phyloP scores from a whole-genome alignment of 495 filamentous ascomycete species.

The Penicillium fimorum region DNA sequence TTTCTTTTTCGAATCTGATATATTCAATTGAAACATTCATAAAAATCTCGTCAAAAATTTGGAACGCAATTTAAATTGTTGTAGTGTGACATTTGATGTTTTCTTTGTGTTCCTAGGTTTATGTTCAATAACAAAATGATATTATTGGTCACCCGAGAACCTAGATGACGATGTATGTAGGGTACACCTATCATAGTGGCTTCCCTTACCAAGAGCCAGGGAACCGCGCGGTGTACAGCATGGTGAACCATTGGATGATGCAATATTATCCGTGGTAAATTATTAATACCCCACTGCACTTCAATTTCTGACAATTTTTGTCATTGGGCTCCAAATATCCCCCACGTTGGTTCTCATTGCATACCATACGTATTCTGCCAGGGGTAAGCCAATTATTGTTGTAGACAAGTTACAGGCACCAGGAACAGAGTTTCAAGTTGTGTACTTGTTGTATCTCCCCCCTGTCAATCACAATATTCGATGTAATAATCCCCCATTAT shows the following conservation, averaged over 20 bases:
- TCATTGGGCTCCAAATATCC: not conserved
- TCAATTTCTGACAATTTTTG: not conserved
- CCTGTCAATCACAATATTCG: not conserved
- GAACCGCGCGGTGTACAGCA: not conserved
- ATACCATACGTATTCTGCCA: not conserved
- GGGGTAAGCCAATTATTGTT: constrained; percentile 4
- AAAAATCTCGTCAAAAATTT: not conserved
- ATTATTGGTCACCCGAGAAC: not conserved
- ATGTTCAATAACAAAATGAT: not conserved
- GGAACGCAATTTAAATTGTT: not conserved
- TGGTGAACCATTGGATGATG: not conserved
- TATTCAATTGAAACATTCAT: not conserved
- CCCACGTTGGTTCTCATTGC: constrained; percentile 1
- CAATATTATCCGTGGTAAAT: not conserved
- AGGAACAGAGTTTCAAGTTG: not conserved
- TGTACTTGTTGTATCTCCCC: not conserved
- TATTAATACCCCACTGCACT: not conserved
- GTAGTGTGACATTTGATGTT: constrained; percentile 3
- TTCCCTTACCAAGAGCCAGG: constrained; percentile 7
- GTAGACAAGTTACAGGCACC: not conserved
- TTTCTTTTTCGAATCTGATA: not conserved
- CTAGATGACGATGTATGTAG: not conserved
- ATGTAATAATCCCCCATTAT: not conserved
- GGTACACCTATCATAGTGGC: not conserved
- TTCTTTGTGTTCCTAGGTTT: constrained; percentile 5